Conservation (phyloP, 306 rosid genomes). For the Adenanthera pavonina region DNA sequence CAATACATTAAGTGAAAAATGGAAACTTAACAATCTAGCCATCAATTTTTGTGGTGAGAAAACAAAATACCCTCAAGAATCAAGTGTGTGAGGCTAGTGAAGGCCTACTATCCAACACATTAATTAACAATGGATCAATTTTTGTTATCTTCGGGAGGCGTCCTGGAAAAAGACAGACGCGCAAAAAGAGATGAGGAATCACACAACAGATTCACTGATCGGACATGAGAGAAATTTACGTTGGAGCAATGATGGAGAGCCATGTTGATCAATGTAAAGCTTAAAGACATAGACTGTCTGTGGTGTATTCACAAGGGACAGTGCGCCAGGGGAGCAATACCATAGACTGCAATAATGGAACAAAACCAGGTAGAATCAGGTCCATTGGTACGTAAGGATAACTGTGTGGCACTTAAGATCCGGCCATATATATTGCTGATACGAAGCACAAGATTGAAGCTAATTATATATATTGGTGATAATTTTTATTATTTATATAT, state of each 20-base stretch:
- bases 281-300: conserved; percentile 5
- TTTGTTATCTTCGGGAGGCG: conserved; percentile 56
- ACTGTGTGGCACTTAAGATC: conserved; percentile 33
- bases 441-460: too few species aligned
- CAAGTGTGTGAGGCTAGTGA: conserved; percentile 82
- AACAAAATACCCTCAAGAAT: conserved; percentile 76
- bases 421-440: background rate
- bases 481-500: too few species aligned
- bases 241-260: background rate
- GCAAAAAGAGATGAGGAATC: conserved; percentile 14
- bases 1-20: background rate
- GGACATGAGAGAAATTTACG: conserved; percentile 6
- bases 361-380: conserved; percentile 61
- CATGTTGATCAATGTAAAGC: background rate
- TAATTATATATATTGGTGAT: too few species aligned
- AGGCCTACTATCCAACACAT: conserved; percentile 87
- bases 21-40: background rate
- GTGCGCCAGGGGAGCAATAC: background rate
- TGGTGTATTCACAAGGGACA: background rate
- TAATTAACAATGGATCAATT: conserved; percentile 69
- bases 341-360: conserved; percentile 32
- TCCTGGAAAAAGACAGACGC: conserved; percentile 48
- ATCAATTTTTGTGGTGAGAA: conserved; percentile 55
- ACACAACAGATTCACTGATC: background rate
- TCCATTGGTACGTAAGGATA: conserved; percentile 75